These are phyloP conservation scores for Chrysanthemum lavandulifolium DNA, from an alignment of 129 eudicot species.

Conservation along the genomic window DNA sequence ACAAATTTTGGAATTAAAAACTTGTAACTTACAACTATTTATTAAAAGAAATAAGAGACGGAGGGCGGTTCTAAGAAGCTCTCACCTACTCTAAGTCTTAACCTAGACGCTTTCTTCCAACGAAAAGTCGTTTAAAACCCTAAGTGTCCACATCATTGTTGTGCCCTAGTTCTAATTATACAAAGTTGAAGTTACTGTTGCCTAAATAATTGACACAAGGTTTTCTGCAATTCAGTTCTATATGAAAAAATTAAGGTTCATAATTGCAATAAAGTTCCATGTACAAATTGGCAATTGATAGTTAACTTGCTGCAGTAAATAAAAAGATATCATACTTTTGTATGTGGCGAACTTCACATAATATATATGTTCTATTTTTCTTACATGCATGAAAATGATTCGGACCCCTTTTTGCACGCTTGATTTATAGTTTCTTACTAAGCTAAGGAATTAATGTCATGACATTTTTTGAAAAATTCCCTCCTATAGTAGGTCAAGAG, in stretches of 20 bases:
- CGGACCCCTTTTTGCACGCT: not conserved
- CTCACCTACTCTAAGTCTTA: conserved; percentile 53
- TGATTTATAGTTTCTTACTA: not conserved
- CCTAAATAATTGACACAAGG: not conserved
- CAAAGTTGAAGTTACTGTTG: not conserved
- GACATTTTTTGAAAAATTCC: not conserved
- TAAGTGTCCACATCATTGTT: conserved; percentile 19
- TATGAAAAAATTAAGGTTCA: no score
- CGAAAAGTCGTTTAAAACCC: conserved; percentile 28
- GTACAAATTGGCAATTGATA: conserved; percentile 3
- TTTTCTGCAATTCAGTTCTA: not conserved
- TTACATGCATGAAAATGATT: not conserved
- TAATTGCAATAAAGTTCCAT: not conserved
- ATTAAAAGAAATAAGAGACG: conserved; percentile 18
- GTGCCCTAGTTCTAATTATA: not conserved
- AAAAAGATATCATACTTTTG: not conserved
- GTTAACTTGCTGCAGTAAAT: conserved; percentile 11
- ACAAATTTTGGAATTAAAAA: conserved; percentile 21
- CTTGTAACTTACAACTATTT: conserved; percentile 18
- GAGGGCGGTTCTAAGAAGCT: conserved; percentile 35
- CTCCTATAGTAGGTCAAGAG: conserved; percentile 4
- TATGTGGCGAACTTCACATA: not conserved
- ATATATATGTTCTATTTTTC: not conserved
- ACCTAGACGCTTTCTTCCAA: conserved; percentile 27
- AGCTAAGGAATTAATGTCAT: not conserved